These are phyloP conservation scores for Cerrena zonata DNA, from an alignment of 1,284 basidiomycete species.

Conservation along the genomic window DNA sequence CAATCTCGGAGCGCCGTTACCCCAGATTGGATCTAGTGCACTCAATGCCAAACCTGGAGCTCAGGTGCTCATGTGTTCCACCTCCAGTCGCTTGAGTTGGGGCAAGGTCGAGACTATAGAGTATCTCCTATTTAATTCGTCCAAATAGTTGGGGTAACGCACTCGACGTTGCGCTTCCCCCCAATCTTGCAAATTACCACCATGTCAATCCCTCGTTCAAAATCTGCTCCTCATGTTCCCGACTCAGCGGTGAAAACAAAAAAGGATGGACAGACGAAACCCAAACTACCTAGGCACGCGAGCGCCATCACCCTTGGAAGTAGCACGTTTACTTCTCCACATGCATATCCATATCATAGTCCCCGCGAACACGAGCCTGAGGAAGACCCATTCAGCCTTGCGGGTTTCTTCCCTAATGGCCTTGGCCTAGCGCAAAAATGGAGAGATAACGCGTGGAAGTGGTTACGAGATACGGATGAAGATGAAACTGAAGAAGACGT, in stretches of 20 bases:
- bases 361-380: slow-evolving; percentile 13
- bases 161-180: too few relatives aligned
- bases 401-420: slow-evolving; percentile 44
- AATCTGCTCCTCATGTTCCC: slow-evolving; percentile 22
- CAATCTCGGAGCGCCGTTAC: too few relatives aligned
- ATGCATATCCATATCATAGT: slow-evolving; percentile 8
- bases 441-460: slow-evolving; percentile 35
- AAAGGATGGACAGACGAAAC: background rate
- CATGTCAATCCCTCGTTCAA: slow-evolving; percentile 27
- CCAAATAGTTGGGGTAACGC: too few relatives aligned
- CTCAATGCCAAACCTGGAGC: too few relatives aligned
- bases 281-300: slow-evolving; percentile 18
- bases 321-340: slow-evolving; percentile 1
- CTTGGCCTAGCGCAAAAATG: slow-evolving; percentile 17
- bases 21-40: too few relatives aligned
- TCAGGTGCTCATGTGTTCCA: too few relatives aligned
- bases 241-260: background rate
- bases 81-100: too few relatives aligned
- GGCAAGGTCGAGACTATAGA: too few relatives aligned
- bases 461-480: slow-evolving; percentile 31
- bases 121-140: too few relatives aligned
- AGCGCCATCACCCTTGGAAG: slow-evolving; percentile 16
- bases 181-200: too few relatives aligned
- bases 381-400: slow-evolving; percentile 46
- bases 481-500: slow-evolving; percentile 11